phyloP scores from a whole-genome alignment of 495 filamentous ascomycete genomes.

The Penicillium soppii region DNA sequence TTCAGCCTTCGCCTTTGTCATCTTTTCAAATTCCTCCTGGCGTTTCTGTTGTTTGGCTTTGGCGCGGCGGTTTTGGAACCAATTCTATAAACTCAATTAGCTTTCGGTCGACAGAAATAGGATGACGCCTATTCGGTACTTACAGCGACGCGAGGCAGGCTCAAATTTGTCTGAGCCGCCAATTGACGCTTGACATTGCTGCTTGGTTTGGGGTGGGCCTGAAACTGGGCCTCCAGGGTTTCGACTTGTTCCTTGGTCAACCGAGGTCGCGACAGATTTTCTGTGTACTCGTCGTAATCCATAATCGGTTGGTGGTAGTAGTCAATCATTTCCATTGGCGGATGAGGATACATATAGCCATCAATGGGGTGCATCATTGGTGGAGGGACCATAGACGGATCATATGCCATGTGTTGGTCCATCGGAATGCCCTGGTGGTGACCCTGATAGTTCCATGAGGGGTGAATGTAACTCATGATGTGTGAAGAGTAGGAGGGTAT shows the following conservation, averaged over 20 bases:
- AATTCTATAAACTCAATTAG: constrained; percentile 58
- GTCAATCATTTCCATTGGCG: constrained; percentile 46
- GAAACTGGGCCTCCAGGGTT: constrained; percentile 70
- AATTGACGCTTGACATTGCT: constrained; percentile 73
- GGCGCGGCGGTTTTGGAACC: constrained; percentile 87
- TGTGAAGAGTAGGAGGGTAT: constrained; percentile 1
- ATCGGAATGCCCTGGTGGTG: constrained; percentile 39
- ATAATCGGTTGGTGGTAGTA: constrained; percentile 50
- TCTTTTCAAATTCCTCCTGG: constrained; percentile 61
- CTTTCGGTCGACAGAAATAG: neutral
- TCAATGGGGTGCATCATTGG: constrained; percentile 47
- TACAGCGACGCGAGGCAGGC: constrained; percentile 75
- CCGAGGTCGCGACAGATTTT: constrained; percentile 59
- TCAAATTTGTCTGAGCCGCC: constrained; percentile 69
- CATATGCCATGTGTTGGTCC: constrained; percentile 41
- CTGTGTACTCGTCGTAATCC: constrained; percentile 51
- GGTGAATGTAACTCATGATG: constrained; percentile 47
- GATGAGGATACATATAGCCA: constrained; percentile 43
- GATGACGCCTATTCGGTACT: constrained; percentile 26
- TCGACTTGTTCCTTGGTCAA: constrained; percentile 83
- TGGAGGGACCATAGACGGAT: constrained; percentile 40
- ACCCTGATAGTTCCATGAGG: constrained; percentile 41
- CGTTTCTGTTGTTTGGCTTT: constrained; percentile 78
- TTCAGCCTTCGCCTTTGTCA: constrained; percentile 55
- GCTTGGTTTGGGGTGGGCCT: constrained; percentile 73